These are phyloP conservation scores for Diaporthe helianthi DNA, from an alignment of 2,329 filamentous ascomycete genomes.

Conservation along the genomic window DNA sequence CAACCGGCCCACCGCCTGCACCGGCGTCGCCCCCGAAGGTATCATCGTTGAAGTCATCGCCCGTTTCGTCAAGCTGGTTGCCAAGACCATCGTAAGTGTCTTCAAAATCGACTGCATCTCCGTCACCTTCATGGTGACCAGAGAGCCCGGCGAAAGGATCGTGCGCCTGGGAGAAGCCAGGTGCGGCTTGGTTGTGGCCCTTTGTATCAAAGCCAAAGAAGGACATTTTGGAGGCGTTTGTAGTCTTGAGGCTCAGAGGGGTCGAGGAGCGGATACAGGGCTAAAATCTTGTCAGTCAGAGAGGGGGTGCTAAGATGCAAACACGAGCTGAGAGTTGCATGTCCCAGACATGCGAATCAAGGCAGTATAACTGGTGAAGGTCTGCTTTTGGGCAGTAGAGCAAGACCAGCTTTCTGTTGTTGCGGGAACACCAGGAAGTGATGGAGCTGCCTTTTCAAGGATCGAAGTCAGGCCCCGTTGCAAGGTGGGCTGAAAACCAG, in stretches of 20 bases:
- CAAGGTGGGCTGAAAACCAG: conserved; percentile 13
- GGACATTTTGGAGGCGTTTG: conserved; percentile 66
- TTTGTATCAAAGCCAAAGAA: conserved; percentile 89
- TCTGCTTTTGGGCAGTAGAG: background rate
- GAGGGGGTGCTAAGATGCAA: background rate
- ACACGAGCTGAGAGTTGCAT: background rate
- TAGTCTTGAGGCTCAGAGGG: background rate
- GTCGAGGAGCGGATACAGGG: conserved; percentile 1
- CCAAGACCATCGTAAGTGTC: conserved; percentile 97
- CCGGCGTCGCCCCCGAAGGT: conserved; percentile 72
- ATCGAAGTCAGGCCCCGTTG: background rate
- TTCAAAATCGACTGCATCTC: conserved; percentile 78
- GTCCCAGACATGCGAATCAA: background rate
- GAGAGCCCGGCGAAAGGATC: conserved; percentile 90
- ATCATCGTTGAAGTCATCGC: conserved; percentile 96
- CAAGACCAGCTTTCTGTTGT: background rate
- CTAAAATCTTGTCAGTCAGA: background rate
- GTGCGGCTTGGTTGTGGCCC: conserved; percentile 71
- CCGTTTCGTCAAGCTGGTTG: conserved; percentile 87
- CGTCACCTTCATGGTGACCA: conserved; percentile 64
- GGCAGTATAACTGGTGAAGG: background rate
- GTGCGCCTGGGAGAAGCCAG: conserved; percentile 81
- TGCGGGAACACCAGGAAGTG: background rate
- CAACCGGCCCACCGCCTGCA: conserved; percentile 62
- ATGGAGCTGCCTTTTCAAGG: background rate